Evolutionary conservation across 192 early-diverging fungal genomes (phyloP).

Genomic region (Coemansia aciculifera): DNA sequence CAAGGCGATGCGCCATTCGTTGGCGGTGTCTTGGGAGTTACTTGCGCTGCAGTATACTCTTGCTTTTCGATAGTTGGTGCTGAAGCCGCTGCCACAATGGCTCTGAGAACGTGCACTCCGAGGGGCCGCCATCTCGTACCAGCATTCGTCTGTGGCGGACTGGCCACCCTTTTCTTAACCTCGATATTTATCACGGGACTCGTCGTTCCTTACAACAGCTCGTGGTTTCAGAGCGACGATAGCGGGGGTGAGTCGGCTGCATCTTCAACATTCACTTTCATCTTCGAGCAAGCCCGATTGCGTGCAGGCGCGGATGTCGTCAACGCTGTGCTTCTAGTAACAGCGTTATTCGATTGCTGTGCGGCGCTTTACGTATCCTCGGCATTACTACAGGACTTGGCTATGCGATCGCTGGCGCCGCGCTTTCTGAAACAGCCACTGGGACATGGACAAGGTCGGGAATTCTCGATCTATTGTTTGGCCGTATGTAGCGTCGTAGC

Average conservation of each 20-base stretch:
- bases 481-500: constrained; percentile 9
- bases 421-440: constrained; percentile 3
- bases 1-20: constrained; percentile 15
- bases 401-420: constrained; percentile 18
- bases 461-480: constrained; percentile 17
- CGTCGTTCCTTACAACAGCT: constrained; percentile 8
- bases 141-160: constrained; percentile 2
- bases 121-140: constrained; percentile 10
- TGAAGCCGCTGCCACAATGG: constrained; percentile 18
- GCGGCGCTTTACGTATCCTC: constrained; percentile 17
- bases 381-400: constrained; percentile 20
- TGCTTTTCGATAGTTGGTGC: constrained; percentile 20
- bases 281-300: constrained; percentile 20
- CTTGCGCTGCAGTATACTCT: constrained; percentile 20
- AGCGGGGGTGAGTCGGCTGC: constrained; percentile 9
- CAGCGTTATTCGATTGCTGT: constrained; percentile 20
- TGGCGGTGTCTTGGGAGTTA: constrained; percentile 16
- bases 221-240: constrained; percentile 6
- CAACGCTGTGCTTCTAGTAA: constrained; percentile 18
- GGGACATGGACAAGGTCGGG: not conserved
- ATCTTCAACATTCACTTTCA: constrained; percentile 11
- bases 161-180: constrained; percentile 14
- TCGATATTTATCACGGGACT: constrained; percentile 27
- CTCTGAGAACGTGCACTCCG: constrained; percentile 12
- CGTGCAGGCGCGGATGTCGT: constrained; percentile 21